A percentile compares a stretch with the other conserved stretches of the same genome.
Evolutionary conservation across 371 early-diverging fungal genomes (phyloP).

Genomic region (Mucor ambiguus): DNA sequence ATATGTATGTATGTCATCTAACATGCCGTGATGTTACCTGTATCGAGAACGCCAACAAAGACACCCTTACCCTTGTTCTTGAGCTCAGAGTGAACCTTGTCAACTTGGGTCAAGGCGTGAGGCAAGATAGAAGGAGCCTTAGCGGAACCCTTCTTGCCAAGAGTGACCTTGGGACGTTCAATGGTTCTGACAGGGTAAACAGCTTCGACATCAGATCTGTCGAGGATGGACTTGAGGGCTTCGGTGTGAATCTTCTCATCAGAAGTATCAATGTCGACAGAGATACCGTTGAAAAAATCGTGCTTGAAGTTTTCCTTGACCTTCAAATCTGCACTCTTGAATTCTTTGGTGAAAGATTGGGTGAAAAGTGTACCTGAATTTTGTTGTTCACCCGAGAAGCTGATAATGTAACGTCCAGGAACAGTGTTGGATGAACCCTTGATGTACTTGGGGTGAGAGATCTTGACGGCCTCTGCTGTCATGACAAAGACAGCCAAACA

Average conservation of each 20-base stretch:
- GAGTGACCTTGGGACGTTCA: slow-evolving; percentile 31
- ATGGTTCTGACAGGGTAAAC: slow-evolving; percentile 35
- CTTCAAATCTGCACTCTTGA: slow-evolving; percentile 27
- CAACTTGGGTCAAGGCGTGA: slow-evolving; percentile 47
- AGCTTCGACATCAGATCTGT: slow-evolving; percentile 25
- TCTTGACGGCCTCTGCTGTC: slow-evolving; percentile 24
- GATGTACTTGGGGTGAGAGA: slow-evolving; percentile 30
- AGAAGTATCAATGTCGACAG: slow-evolving; percentile 28
- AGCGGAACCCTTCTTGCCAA: background rate
- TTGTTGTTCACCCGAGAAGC: slow-evolving; percentile 20
- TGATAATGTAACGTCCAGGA: slow-evolving; percentile 43
- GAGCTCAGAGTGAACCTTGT: slow-evolving; percentile 43
- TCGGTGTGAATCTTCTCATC: slow-evolving; percentile 18
- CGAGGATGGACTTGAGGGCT: slow-evolving; percentile 24
- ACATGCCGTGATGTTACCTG: slow-evolving; percentile 46
- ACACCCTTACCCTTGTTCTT: slow-evolving; percentile 65
- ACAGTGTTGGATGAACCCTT: slow-evolving; percentile 11
- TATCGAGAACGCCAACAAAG: slow-evolving; percentile 74
- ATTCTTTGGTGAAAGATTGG: slow-evolving; percentile 25
- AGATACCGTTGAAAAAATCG: slow-evolving; percentile 37
- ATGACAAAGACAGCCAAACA: slow-evolving; percentile 30
- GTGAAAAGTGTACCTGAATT: slow-evolving; percentile 18
- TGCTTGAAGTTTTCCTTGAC: slow-evolving; percentile 34
- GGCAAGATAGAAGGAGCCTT: slow-evolving; percentile 27
- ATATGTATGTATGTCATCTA: background rate